Evolutionary conservation across 2,329 filamentous ascomycete genomes (phyloP), one percentile per base, ranked within the genome.

Genomic region (Niveomyces coronatus): DNA sequence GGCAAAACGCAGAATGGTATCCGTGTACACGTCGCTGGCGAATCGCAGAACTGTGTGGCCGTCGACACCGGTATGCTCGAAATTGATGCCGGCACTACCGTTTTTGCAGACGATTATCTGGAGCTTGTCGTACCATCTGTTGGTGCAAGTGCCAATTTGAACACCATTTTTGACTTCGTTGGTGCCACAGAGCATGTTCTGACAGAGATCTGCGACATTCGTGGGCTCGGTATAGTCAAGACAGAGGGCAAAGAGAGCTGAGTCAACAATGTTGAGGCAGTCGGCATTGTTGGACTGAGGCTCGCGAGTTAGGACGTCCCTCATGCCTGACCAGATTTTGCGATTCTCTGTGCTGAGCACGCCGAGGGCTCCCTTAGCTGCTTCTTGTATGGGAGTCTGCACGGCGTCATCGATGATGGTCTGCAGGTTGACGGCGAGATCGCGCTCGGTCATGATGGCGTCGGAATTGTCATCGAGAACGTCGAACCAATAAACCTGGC

Each of bases 91-190:
- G 0, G 91, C 91, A 54, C 86, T 94, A 41, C 91, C 91, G 61
- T 96, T 98, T 65, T 94, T 94, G 70, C 91, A 96, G 35, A 98
- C 91, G 39, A 98, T 96, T 45, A 98, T 95, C 56, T 98, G 91
- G 33, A 98, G 70, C 65, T 98, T 98, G 64, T 98, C 91, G 54
- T 98, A 98, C 91, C 91, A 98, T 44, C 91, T 74, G 60, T 98
- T 98, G 11, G 89, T 95, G 63, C 91, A 98, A 2, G 91, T 96
- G 20, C 91, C 91, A 31, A 95, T 87, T 61, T 98, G 91, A 2
- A 98, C 85, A 4, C 91, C 91, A 54, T 82, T 84, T 52, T 94
- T 84, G 10, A 96, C 81, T 53, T 91, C 80, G 49, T 82, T 94
- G 0, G 87, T 94, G 31, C 91, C 91, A 53, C 91, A 96, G 10